A percentile compares a stretch with the other conserved stretches of the same genome.
These are phyloP conservation scores for Lojkania enalia DNA, from an alignment of 2,329 filamentous ascomycete genomes.

Conservation along the genomic window DNA sequence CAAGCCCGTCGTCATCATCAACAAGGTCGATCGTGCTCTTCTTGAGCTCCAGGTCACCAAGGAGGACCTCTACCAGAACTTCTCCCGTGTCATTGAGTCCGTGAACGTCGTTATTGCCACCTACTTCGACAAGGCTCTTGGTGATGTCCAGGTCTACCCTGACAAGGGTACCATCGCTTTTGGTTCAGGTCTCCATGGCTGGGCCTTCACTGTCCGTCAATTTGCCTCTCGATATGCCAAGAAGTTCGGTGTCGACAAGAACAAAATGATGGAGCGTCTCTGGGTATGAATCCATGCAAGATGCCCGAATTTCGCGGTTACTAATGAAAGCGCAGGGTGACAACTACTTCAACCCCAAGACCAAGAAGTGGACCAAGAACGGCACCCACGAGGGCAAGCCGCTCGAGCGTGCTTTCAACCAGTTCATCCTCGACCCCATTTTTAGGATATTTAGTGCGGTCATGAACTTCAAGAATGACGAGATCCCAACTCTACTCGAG, in stretches of 20 bases:
- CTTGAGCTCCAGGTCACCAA: slow-evolving; percentile 98
- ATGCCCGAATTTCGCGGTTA: slow-evolving; percentile 21
- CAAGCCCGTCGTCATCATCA: slow-evolving; percentile 99
- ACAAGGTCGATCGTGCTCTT: slow-evolving; percentile 99
- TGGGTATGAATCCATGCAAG: slow-evolving; percentile 65
- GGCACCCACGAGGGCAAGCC: slow-evolving; percentile 80
- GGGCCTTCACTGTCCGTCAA: slow-evolving; percentile 99
- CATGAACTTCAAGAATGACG: slow-evolving; percentile 99
- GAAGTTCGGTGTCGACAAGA: slow-evolving; percentile 99
- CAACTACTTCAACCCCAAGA: slow-evolving; percentile 99
- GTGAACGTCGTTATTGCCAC: slow-evolving; percentile 99
- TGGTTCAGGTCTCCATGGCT: slow-evolving; percentile 99
- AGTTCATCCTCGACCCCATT: slow-evolving; percentile 99
- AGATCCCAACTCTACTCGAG: slow-evolving; percentile 77
- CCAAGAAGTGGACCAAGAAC: slow-evolving; percentile 99
- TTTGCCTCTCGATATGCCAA: slow-evolving; percentile 96
- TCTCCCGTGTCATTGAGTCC: slow-evolving; percentile 98
- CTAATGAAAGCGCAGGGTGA: slow-evolving; percentile 64
- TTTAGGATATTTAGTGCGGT: slow-evolving; percentile 97
- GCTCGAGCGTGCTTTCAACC: slow-evolving; percentile 98
- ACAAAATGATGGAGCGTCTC: slow-evolving; percentile 99
- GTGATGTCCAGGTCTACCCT: slow-evolving; percentile 98
- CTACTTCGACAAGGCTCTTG: slow-evolving; percentile 91
- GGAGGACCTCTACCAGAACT: slow-evolving; percentile 99
- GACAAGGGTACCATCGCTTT: slow-evolving; percentile 98